phyloP scores from a whole-genome alignment of 176 grass and related monocot species.

The Hsuehochloa calcarea region DNA sequence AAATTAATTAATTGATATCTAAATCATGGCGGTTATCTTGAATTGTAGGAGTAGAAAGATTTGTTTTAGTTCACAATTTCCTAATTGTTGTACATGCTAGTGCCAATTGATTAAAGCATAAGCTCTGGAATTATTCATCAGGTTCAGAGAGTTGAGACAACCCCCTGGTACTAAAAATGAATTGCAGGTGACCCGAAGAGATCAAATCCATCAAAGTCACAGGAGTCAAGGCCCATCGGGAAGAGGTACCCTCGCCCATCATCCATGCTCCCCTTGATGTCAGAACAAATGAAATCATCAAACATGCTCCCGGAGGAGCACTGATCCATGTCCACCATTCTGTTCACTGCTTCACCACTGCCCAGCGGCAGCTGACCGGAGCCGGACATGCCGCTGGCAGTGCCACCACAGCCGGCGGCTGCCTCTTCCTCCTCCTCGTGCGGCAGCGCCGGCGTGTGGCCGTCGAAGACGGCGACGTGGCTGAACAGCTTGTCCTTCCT shows the following conservation, averaged over 20 bases:
- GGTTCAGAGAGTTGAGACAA: not conserved
- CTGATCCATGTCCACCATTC: conserved; percentile 10
- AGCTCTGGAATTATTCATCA: not conserved
- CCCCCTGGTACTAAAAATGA: conserved; percentile 32
- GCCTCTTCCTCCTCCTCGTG: not conserved
- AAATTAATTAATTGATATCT: not conserved
- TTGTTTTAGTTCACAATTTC: not conserved
- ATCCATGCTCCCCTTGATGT: conserved; percentile 18
- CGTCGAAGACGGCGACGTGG: conserved; percentile 79
- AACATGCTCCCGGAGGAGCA: conserved; percentile 27
- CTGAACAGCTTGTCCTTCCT: conserved; percentile 94
- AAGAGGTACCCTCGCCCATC: conserved; percentile 26
- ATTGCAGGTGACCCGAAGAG: conserved; percentile 22
- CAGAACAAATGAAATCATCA: conserved; percentile 26
- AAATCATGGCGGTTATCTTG: not conserved
- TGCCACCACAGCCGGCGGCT: not conserved
- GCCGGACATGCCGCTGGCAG: not conserved
- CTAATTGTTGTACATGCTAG: conserved; percentile 11
- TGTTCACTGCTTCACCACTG: not conserved
- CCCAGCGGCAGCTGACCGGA: not conserved
- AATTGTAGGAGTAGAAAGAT: not conserved
- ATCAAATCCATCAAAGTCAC: conserved; percentile 51
- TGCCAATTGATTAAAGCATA: not conserved
- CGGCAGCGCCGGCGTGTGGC: conserved; percentile 62
- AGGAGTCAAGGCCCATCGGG: conserved; percentile 36